phyloP scores from a whole-genome alignment of 2,329 filamentous ascomycete species.

The Trichoderma gracile region DNA sequence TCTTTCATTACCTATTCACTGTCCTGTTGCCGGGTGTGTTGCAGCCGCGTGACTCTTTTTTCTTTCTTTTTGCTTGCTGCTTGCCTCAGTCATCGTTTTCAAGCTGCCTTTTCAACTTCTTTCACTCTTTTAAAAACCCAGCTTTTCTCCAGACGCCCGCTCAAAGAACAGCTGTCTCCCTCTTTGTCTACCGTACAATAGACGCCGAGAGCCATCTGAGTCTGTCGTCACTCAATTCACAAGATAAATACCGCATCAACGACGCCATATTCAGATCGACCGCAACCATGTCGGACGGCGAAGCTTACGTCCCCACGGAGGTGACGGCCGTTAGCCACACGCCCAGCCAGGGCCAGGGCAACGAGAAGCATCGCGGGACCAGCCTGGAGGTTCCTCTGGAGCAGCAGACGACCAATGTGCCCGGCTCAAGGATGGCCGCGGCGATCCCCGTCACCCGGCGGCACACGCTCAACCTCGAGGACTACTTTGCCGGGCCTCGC shows the following conservation, averaged over 20 bases:
- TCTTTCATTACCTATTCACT: not conserved
- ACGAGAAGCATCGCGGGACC: constrained; percentile 1
- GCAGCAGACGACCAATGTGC: constrained; percentile 2
- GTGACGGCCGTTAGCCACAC: not conserved
- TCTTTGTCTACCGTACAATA: not conserved
- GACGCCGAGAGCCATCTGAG: not conserved
- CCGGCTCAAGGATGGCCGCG: constrained; percentile 18
- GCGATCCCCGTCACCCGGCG: constrained; percentile 36
- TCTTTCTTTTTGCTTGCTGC: not conserved
- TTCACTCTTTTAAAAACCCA: not conserved
- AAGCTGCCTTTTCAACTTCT: not conserved
- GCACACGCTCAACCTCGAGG: constrained; percentile 53
- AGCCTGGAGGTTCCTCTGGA: constrained; percentile 20
- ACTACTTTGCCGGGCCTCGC: constrained; percentile 66
- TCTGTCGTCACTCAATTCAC: not conserved
- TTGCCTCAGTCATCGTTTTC: constrained; percentile 3
- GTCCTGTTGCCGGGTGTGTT: not conserved
- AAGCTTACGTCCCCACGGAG: not conserved
- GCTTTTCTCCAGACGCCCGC: not conserved
- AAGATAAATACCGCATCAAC: not conserved
- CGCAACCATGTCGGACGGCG: constrained; percentile 22
- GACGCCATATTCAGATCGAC: not conserved
- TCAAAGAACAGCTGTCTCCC: not conserved
- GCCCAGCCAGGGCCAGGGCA: not conserved
- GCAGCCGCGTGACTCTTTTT: not conserved